Percentiles rank a stretch among this genome's conserved stretches.
These are phyloP conservation scores for Avena eriantha DNA, from an alignment of 176 grass and related monocot genomes.

Conservation along the genomic window DNA sequence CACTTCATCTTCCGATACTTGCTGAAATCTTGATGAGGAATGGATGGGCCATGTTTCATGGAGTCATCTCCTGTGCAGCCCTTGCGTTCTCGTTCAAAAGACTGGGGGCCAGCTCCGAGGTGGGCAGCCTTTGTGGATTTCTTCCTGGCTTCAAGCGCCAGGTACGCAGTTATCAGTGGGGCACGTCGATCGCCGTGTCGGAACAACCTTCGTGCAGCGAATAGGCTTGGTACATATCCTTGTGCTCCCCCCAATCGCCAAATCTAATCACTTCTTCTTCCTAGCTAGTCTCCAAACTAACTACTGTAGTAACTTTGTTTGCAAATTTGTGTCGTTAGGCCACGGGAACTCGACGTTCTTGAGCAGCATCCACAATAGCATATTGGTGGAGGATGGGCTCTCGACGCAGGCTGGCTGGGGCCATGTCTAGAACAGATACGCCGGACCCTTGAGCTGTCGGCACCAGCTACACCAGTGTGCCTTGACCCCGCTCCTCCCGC, in stretches of 20 bases:
- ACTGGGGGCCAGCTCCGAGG: slow-evolving; percentile 87
- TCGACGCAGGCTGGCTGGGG: slow-evolving; percentile 82
- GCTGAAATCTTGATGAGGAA: background rate
- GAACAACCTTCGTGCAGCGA: slow-evolving; percentile 74
- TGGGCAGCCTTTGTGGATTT: slow-evolving; percentile 94
- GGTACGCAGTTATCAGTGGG: slow-evolving; percentile 69
- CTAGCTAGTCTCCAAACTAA: too few relatives aligned
- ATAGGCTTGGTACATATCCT: slow-evolving; percentile 55
- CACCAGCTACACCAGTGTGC: slow-evolving; percentile 73
- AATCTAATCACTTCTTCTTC: too few relatives aligned
- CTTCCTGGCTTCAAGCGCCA: slow-evolving; percentile 78
- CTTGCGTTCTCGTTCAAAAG: slow-evolving; percentile 67
- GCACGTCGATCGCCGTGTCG: slow-evolving; percentile 70
- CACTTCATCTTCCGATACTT: background rate
- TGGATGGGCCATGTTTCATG: background rate
- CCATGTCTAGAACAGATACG: slow-evolving; percentile 87
- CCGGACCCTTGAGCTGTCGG: slow-evolving; percentile 65
- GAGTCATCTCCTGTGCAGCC: slow-evolving; percentile 34
- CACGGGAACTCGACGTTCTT: slow-evolving; percentile 77
- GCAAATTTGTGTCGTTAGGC: slow-evolving; percentile 41
- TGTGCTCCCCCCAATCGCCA: background rate
- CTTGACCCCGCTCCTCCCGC: slow-evolving; percentile 69
- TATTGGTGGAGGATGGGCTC: slow-evolving; percentile 58
- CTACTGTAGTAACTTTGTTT: background rate
- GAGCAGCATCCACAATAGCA: slow-evolving; percentile 80